Conservation (phyloP, 1,284 basidiomycete species). For the Ustilago bromivora region DNA sequence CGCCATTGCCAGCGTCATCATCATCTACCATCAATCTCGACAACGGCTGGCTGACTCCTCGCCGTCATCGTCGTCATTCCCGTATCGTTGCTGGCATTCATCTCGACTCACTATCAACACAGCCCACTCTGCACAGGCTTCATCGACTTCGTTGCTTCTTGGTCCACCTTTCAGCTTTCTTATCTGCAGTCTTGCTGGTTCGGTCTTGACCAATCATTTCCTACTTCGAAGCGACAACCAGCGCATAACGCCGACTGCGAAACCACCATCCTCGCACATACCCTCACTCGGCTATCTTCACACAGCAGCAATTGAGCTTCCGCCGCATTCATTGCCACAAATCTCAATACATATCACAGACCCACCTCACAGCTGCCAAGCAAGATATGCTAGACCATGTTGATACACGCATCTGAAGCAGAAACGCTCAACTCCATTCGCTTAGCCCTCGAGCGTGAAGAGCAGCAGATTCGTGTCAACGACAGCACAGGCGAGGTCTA, state of each 20-base stretch:
- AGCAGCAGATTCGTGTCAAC: conserved; percentile 64
- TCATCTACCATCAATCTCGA: not conserved
- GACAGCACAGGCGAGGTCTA: conserved; percentile 63
- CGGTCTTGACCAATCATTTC: not conserved
- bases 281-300: not conserved
- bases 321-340: not conserved
- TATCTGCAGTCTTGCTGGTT: not conserved
- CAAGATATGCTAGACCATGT: conserved; percentile 39
- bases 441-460: conserved; percentile 57
- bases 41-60: not conserved
- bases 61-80: not conserved
- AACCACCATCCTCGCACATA: not conserved
- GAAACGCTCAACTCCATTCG: conserved; percentile 60
- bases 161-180: not conserved
- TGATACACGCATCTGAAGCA: conserved; percentile 56
- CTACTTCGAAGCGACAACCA: not conserved
- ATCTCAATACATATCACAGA: not conserved
- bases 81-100: not conserved
- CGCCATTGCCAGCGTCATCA: not conserved
- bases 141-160: not conserved
- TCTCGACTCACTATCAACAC: not conserved
- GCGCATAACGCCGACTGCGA: not conserved
- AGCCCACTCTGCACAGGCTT: not conserved
- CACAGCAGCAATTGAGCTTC: too few species aligned
- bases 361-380: not conserved